Base-by-base conservation (phyloP, 2,329 filamentous ascomycete species). In the Dryadomyces quercivorus region DNA sequence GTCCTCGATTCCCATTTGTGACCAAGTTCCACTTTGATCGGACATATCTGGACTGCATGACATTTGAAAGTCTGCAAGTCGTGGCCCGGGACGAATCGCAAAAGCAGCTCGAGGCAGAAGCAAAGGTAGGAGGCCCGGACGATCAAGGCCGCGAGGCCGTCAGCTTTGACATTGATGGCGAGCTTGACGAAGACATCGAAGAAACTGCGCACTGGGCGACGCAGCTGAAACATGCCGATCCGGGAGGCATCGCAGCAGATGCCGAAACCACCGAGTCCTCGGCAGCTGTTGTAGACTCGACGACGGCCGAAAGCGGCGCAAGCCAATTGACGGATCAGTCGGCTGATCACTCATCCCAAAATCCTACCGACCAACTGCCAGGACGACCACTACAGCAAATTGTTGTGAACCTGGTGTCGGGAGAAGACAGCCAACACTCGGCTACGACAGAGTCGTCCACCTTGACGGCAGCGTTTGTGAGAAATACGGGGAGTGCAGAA, bases 21-120 rank as follows among this genome's bases (percentile, higher is more conserved):
- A 75, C 80, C 55, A 94, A 92, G 63, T 74, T 94, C 10, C 88
- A 95, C 61, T 78, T 76, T 57, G 89, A 95, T 64, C 76, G 89
- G 22, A 78, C 78, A 2, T 86, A 80, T 63, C 71, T 75, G 21
- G 86, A 94, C 56, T 76, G 82, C 1, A 70, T 88, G 18, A 80
- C 82, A 0, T 88, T 91, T 59, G 67, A 76, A 1, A 82, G 89
- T 53, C 71, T 95, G 3, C 85, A 91, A 60, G 64, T 74, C 6
- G 73, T 62, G 63, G 88, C 86, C 0, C 66, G 72, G 34, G 70
- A 77, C 34, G 55, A 58, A 18, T 38, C 53, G 80, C 21, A 40
- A 36, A 51, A 46, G 21, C 47, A 54, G 26, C 36, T 22, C 2
- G 53, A 42, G 2, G 50, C 34, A 3, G 58, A 56, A 10, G 43